These are phyloP conservation scores for Asterionellopsis glacialis DNA, from an alignment of 108 stramenopile genomes.

Conservation along the genomic window DNA sequence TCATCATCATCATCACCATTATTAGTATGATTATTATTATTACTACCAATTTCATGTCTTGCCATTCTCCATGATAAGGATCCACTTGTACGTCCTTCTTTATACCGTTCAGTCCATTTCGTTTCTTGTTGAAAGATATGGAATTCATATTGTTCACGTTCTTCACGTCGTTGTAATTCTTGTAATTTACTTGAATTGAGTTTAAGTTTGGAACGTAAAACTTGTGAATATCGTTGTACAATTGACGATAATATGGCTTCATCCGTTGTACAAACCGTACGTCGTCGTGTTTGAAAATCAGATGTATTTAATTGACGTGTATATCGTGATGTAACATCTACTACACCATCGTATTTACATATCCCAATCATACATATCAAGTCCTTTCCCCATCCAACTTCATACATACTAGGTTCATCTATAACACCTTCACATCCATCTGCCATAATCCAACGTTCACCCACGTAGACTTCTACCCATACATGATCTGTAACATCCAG, in stretches of 20 bases:
- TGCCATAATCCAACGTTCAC: conserved; percentile 80
- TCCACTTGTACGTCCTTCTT: conserved; percentile 58
- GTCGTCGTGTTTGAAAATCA: conserved; percentile 63
- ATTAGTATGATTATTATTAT: conserved; percentile 13
- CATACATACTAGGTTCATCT: conserved; percentile 94
- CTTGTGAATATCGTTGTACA: conserved; percentile 9
- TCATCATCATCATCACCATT: conserved; percentile 7
- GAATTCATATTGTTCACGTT: conserved; percentile 24
- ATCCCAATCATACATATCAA: conserved; percentile 74
- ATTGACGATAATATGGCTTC: conserved; percentile 19
- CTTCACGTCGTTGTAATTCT: conserved; percentile 15
- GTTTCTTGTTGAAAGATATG: conserved; percentile 20
- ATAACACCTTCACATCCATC: conserved; percentile 95
- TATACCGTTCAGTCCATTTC: conserved; percentile 36
- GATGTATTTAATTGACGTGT: conserved; percentile 56
- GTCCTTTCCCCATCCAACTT: conserved; percentile 96
- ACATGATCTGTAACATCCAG: conserved; percentile 97
- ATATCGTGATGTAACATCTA: conserved; percentile 92
- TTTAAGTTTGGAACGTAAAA: not conserved
- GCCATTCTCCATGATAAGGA: conserved; percentile 64
- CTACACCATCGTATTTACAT: conserved; percentile 53
- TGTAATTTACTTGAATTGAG: conserved; percentile 5
- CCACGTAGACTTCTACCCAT: conserved; percentile 90
- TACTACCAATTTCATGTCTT: conserved; percentile 53
- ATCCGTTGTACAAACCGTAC: conserved; percentile 41